Evolutionary conservation across 768 basidiomycete genomes (phyloP), one percentile per base, ranked within the genome.

Genomic region (Mycena chlorophos): DNA sequence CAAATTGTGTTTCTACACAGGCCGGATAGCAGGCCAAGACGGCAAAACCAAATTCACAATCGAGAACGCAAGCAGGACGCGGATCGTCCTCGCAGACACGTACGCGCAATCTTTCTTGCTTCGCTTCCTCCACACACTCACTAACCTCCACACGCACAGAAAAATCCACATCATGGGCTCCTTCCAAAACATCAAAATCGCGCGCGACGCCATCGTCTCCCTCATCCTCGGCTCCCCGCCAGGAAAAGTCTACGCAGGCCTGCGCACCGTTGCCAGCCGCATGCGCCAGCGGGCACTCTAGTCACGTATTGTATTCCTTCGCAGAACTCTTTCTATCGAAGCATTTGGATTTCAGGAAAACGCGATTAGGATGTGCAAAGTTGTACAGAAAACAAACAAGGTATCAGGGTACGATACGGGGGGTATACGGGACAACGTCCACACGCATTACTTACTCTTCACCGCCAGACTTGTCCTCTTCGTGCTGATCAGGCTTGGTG

Each of bases 41-140:
- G 97, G 97, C 40, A 98, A 98, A 76, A 98, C 95, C 12, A 95
- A 97, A 69, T 98, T 98, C 71, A 94, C 95, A 2, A 98, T 99
- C 52, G 97, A 99, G 76, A 99, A 98, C 65, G 84, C 94, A 2
- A 95, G 88, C 63, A 83, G 96, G 54, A 99, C 97, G 25, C 88
- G 97, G n/a, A 98, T 99, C 54, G 92, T 99, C 43, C 84, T 99
- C 38, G 97, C 97, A 12, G 97, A 99, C 69, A 94, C 94, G 95
- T 95, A 66, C 52, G 90, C 83, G 45, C n/a, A 14, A 16, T 23
- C 52, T 52, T 23, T 25, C 8, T 27, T 27, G 39, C 3, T 46
- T 22, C 50, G 12, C 20, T 34, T 37, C 17, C 5, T 34, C 17
- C 16, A 47, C 48, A 57, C 49, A 51, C 19, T 59, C 51, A 50